Evolutionary conservation across 169 alveolate species (phyloP).

Genomic region (Neospora caninum): DNA sequence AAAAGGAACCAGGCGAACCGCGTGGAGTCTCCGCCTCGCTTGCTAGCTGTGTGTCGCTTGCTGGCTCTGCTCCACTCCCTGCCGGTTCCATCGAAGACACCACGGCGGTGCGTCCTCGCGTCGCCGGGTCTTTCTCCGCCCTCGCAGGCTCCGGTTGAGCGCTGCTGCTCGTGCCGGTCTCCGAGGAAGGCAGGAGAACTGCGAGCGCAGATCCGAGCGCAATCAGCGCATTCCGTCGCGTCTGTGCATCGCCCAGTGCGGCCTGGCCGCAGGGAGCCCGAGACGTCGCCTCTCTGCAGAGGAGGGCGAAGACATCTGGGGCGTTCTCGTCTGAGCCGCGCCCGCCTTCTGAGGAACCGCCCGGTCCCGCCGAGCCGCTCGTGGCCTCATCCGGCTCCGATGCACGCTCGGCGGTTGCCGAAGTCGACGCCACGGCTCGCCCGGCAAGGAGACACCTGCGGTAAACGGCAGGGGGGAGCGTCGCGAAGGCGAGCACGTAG

Average conservation of each 20-base stretch:
- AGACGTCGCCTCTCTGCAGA: constrained; percentile 48
- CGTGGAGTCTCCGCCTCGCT: background rate
- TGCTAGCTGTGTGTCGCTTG: background rate
- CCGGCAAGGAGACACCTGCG: background rate
- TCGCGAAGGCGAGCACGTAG: constrained; percentile 55
- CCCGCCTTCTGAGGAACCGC: background rate
- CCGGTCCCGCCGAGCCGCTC: too few relatives aligned
- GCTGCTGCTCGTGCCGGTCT: too few relatives aligned
- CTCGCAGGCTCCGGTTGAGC: too few relatives aligned
- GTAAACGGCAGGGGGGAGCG: constrained; percentile 61
- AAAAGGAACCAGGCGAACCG: background rate
- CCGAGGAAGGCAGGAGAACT: background rate
- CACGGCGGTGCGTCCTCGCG: background rate
- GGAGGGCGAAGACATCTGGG: background rate
- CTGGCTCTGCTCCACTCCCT: background rate
- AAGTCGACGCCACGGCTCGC: background rate
- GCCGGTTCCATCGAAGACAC: too few relatives aligned
- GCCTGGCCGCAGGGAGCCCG: constrained; percentile 41
- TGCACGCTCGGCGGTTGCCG: background rate
- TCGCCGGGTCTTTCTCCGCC: background rate
- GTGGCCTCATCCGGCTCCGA: too few relatives aligned
- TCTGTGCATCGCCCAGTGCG: constrained; percentile 42
- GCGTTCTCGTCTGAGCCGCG: background rate
- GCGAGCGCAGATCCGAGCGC: constrained; percentile 35
- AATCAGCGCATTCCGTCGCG: constrained; percentile 46